Conservation (phyloP, 495 filamentous ascomycete genomes). For the Penicillium subrubescens region DNA sequence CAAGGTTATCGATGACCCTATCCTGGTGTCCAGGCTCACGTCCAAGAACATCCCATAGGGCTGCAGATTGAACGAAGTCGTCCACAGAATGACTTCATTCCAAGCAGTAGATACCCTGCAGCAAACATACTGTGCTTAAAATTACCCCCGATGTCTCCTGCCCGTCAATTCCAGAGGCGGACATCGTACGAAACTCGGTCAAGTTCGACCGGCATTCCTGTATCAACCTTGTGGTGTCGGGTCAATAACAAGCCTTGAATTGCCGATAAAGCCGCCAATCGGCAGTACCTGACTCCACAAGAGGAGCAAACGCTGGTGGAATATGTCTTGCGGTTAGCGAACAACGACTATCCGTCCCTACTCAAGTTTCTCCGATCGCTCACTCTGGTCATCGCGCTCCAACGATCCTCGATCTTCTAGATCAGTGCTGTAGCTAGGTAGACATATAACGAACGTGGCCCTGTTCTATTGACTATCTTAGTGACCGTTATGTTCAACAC, state of each 20-base stretch:
- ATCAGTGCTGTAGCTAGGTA: no score
- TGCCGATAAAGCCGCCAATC: no score
- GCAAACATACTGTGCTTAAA: neutral
- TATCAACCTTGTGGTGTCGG: no score
- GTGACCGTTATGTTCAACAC: no score
- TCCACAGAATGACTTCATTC: neutral
- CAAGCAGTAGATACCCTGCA: conserved; percentile 1
- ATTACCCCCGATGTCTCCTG: neutral
- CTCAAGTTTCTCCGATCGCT: conserved; percentile 22
- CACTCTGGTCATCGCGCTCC: conserved; percentile 17
- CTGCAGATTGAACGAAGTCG: no score
- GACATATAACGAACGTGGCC: no score
- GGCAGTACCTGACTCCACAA: no score
- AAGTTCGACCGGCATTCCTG: conserved; percentile 8
- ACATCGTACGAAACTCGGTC: conserved; percentile 13
- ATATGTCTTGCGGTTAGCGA: conserved; percentile 14
- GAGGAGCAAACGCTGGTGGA: conserved; percentile 12
- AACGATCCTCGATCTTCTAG: conserved; percentile 23
- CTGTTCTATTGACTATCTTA: no score
- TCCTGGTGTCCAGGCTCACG: no score
- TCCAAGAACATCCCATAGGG: no score
- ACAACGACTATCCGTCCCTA: conserved; percentile 19
- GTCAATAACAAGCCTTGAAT: no score
- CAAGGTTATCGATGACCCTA: no score
- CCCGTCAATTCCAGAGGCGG: conserved; percentile 4